Evolutionary conservation across 2,329 filamentous ascomycete species (phyloP), one percentile per base, ranked within the genome.

Genomic region (Penicillium sp.): DNA sequence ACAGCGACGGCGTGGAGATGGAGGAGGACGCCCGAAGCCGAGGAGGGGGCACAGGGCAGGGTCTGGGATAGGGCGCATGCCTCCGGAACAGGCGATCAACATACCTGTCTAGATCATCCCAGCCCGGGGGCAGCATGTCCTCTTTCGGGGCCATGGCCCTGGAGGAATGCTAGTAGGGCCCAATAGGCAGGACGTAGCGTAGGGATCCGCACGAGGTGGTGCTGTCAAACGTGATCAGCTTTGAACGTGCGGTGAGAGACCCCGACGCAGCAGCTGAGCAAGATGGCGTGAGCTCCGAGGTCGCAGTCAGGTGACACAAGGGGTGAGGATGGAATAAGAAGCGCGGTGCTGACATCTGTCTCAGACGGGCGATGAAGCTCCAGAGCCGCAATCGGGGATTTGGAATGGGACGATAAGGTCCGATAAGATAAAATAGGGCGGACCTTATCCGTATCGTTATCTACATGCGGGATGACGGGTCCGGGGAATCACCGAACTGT

Each of bases 101-200:
- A 61, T 65, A 72, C 69, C 68, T 71, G 58, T 71, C 67, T 56
- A 69, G 61, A 59, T 70, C 62, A 51, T 67, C 68, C 69, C 69
- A 72, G 53, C 66, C 66, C 60, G 67, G 66, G 55, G 68, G 67
- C 60, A 71, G 60, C 65, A 65, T 64, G 53, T 68, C 68, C 62
- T 70, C 69, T 63, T 68, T 69, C 52, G 67, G 68, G 65, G 64
- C 67, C 69, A 71, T 71, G 61, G 64, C 66, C 68, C 63, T 61
- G 46, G 47, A 62, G 62, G 64, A 66, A 65, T 68, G 65, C 61
- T 61, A 61, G 58, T 42, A 44, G 44, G 44, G 45, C 47, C 47
- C 49, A 44, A 47, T 18, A 50, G 42, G 49, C 42, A 49, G 45
- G 42, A 45, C 41, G 35, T 43, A 46, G 32, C 49, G 40, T 40